Conservation (phyloP, 179 eudicot species). For the Patellifolia procumbens region DNA sequence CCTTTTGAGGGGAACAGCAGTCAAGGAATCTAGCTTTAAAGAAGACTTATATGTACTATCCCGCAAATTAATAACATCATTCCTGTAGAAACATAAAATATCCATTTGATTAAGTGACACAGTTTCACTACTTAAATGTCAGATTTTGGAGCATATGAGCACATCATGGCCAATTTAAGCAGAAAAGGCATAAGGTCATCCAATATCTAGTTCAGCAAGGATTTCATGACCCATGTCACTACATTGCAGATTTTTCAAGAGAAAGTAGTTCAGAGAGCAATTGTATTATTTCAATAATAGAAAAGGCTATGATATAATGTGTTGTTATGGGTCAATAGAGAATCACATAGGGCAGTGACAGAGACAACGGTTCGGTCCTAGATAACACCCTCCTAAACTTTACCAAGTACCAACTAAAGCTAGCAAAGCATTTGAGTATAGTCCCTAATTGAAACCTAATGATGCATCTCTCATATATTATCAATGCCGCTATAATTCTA, state of each 20-base stretch:
- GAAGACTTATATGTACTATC: slow-evolving; percentile 32
- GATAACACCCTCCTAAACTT: too few species aligned
- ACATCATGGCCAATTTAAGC: neutral
- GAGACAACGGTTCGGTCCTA: too few species aligned
- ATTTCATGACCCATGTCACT: neutral
- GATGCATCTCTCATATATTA: neutral
- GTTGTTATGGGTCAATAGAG: too few species aligned
- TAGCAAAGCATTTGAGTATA: neutral
- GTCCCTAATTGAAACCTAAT: neutral
- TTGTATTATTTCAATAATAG: neutral
- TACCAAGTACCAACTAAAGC: too few species aligned
- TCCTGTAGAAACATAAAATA: slow-evolving; percentile 35
- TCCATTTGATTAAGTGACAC: neutral
- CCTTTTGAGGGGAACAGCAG: slow-evolving; percentile 57
- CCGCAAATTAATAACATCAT: slow-evolving; percentile 31
- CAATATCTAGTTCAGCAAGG: neutral
- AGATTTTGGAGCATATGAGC: neutral
- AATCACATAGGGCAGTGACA: too few species aligned
- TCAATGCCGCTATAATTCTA: too few species aligned
- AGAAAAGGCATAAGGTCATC: neutral
- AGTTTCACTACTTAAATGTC: neutral
- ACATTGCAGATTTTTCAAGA: neutral
- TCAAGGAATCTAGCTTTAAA: slow-evolving; percentile 38
- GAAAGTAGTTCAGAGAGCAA: neutral
- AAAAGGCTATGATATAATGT: neutral